Percentiles rank a stretch among this genome's conserved stretches.
phyloP scores from a whole-genome alignment of 1,284 basidiomycete species.

The Leccinum subrobustum region DNA sequence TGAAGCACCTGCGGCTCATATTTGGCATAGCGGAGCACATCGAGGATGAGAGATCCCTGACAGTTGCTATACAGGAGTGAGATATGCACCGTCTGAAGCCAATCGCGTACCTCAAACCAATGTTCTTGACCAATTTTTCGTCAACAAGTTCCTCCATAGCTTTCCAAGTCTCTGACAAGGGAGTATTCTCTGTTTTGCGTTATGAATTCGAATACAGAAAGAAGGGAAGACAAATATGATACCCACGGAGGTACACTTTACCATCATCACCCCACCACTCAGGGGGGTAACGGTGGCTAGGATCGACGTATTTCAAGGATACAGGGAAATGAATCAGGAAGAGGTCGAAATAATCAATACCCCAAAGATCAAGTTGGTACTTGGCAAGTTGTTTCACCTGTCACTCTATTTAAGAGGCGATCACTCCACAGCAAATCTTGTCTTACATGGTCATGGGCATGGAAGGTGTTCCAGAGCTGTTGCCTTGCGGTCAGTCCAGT shows the following conservation, averaged over 20 bases:
- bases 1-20: slow-evolving; percentile 72
- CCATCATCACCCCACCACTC: slow-evolving; percentile 74
- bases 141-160: slow-evolving; percentile 77
- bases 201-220: slow-evolving; percentile 1
- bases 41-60: slow-evolving; percentile 60
- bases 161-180: slow-evolving; percentile 73
- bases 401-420: slow-evolving; percentile 3
- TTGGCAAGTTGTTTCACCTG: slow-evolving; percentile 54
- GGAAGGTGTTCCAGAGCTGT: slow-evolving; percentile 83
- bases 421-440: neutral
- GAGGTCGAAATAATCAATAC: slow-evolving; percentile 76
- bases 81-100: neutral
- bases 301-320: slow-evolving; percentile 74
- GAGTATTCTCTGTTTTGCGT: slow-evolving; percentile 50
- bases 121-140: slow-evolving; percentile 67
- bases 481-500: slow-evolving; percentile 2
- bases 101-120: slow-evolving; percentile 51
- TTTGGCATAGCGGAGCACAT: slow-evolving; percentile 69
- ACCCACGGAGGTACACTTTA: slow-evolving; percentile 56
- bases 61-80: slow-evolving; percentile 50
- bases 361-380: slow-evolving; percentile 73
- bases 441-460: slow-evolving; percentile 65
- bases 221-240: slow-evolving; percentile 8
- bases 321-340: slow-evolving; percentile 82
- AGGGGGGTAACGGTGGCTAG: slow-evolving; percentile 71